Evolutionary conservation across 108 stramenopile genomes (phyloP), one percentile per base, ranked within the genome.

Genomic region (Discostella pseudostelligera): DNA sequence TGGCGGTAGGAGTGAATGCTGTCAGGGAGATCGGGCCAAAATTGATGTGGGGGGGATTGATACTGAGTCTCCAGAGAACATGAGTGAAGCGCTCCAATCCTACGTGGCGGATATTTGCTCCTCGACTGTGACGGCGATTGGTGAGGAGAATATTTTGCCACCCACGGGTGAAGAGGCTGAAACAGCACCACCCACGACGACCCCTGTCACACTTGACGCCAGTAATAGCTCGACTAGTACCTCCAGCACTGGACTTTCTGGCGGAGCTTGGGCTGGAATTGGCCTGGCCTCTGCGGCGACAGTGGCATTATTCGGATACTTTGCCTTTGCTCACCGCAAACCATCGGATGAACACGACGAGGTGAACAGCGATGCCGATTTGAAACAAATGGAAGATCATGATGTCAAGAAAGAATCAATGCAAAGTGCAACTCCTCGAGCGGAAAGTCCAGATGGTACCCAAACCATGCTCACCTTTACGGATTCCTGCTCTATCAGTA

Each of bases 101-200:
- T 61, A 29, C n/a, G 17, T 61, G 6, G 25, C 20, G 2, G 60
- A 61, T 28, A 47, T 61, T 14, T 61, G 60, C 45, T 35, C 43
- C 2, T 46, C 60, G 25, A 61, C 60, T 12, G n/a, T 26, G 8
- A 2, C 11, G 12, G 40, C 25, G 4, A 47, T 46, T 14, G 60
- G 60, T 4, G 44, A 47, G 8, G 44, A 47, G 8, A 46, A 47
- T 24, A 45, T 46, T 21, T 29, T 61, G 45, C 60, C 60, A 24
- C 45, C 60, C 14, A 45, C 45, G 44, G 45, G 45, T 3, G 60
- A 61, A 21, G 2, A 4, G 20, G 1, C 59, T 8, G 25, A 26
- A 32, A 32, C 32, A 5, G 32, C 32, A 0, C 29, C 35, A 36
- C 53, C 53, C 13, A 29, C 5, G 2, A 13, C 12, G n/a, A 29